phyloP scores from a whole-genome alignment of 1,284 basidiomycete species.

The Naganishia sp. region DNA sequence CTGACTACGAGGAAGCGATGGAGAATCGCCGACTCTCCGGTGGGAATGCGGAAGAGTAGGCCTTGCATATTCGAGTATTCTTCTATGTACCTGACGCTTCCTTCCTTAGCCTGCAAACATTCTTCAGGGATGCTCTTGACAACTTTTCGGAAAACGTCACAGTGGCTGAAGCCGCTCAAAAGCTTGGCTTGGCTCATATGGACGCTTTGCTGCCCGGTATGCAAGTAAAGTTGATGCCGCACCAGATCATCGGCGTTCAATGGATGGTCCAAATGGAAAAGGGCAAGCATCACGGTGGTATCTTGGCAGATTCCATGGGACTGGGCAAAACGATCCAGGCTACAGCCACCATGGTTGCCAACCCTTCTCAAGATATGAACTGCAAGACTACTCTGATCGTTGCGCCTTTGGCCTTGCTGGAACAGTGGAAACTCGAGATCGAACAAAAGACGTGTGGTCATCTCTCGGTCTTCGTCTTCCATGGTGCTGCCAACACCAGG shows the following conservation, averaged over 20 bases:
- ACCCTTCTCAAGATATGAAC: conserved; percentile 44
- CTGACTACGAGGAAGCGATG: conserved; percentile 14
- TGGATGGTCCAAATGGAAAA: conserved; percentile 50
- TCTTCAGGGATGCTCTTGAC: conserved; percentile 43
- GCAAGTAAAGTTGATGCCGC: conserved; percentile 47
- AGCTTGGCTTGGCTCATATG: conserved; percentile 37
- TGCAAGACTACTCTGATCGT: conserved; percentile 54
- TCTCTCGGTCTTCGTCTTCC: conserved; percentile 48
- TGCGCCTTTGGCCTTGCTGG: conserved; percentile 52
- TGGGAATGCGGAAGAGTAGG: conserved; percentile 31
- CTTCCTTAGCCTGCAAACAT: conserved; percentile 38
- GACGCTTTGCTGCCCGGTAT: conserved; percentile 40
- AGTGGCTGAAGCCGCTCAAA: conserved; percentile 41
- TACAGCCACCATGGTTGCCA: conserved; percentile 49
- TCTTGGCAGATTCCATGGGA: conserved; percentile 49
- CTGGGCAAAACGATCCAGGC: conserved; percentile 54
- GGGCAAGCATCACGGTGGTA: conserved; percentile 44
- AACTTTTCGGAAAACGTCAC: conserved; percentile 45
- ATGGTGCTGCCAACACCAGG: conserved; percentile 42
- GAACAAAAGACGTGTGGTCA: conserved; percentile 47
- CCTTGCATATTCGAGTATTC: not conserved
- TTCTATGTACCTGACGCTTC: not conserved
- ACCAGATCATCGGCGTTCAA: conserved; percentile 51
- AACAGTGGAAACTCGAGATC: conserved; percentile 52
- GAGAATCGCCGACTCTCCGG: conserved; percentile 12